Evolutionary conservation across 1,284 basidiomycete genomes (phyloP), one percentile per base, ranked within the genome.

Genomic region (Pseudozyma tsukubaensis): DNA sequence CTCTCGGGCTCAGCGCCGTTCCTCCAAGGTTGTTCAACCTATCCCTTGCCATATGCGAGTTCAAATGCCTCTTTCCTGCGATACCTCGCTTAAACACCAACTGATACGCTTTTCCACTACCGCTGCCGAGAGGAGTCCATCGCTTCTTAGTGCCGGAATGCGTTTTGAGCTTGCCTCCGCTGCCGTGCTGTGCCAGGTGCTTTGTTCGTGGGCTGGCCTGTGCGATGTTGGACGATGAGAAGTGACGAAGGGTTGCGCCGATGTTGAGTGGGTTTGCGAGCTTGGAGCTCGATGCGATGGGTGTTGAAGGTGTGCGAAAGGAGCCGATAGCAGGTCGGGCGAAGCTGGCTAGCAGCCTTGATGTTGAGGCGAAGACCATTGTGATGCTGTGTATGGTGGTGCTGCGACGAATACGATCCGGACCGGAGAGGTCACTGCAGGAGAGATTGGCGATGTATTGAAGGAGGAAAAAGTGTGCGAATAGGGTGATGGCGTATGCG

Each of bases 141-240:
- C 79, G 66, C 64, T 81, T 81, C 69, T 81, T 81, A 21, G 79
- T 71, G 36, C 72, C 75, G 11, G 70, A 64, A 44, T 81, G 79
- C n/a, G 75, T 60, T 54, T 81, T 81, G 50, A 65, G 65, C 60
- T 79, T 78, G 45, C 56, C 56, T 18, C 63, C 63, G 51, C 63
- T 71, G 32, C 72, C 72, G 50, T 71, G 72, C 48, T 75, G 72
- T 49, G 72, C 59, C 53, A 75, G 63, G 18, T 63, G 72, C 43
- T 66, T 70, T 14, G 56, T 71, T 21, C 72, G 61, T 39, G 72
- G 72, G 44, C 59, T 63, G 1, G 58, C 40, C 19, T 55, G 45
- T 6, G 54, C 57, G 19, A 51, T 39, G 9, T 39, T 42, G 4
- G 59, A 56, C 21, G 63, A 37, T 8, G 72, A 51, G 47, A 73